These are phyloP conservation scores for Carex kokanica DNA, from an alignment of 176 grass and related monocot genomes.

Conservation along the genomic window DNA sequence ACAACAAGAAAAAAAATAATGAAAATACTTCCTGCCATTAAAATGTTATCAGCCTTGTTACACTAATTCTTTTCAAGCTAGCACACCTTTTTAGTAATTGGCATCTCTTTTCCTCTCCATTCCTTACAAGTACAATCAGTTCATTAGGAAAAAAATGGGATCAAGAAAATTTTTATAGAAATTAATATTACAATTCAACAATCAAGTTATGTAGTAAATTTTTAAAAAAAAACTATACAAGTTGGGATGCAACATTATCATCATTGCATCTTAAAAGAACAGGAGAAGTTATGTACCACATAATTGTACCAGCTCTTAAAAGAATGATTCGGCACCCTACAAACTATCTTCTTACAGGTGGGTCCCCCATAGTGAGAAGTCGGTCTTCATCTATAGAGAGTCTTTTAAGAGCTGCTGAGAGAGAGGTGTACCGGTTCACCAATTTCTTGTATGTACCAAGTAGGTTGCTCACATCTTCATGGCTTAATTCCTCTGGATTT, in stretches of 20 bases:
- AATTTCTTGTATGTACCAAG: constrained; percentile 58
- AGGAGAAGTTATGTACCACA: neutral
- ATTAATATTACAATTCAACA: neutral
- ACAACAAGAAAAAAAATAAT: too few relatives aligned
- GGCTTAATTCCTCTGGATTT: constrained; percentile 44
- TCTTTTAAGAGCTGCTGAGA: constrained; percentile 60
- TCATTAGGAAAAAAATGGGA: neutral
- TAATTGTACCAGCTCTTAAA: neutral
- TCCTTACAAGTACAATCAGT: neutral
- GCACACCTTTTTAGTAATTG: neutral
- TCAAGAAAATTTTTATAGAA: neutral
- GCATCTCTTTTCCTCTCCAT: neutral
- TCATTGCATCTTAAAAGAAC: neutral
- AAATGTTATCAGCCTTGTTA: neutral
- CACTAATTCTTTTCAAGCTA: neutral
- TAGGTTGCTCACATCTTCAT: constrained; percentile 56
- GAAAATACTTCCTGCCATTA: neutral
- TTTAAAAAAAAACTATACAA: neutral
- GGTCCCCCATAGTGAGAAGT: constrained; percentile 13
- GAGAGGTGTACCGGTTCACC: constrained; percentile 48
- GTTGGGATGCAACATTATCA: neutral
- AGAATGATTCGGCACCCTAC: too few relatives aligned
- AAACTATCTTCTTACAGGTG: neutral
- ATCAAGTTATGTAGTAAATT: neutral
- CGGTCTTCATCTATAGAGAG: constrained; percentile 60